Percentiles rank a stretch among this genome's conserved stretches.
Evolutionary conservation across 148 eudicot genomes (phyloP).

Genomic region (Rhododendron simsii): DNA sequence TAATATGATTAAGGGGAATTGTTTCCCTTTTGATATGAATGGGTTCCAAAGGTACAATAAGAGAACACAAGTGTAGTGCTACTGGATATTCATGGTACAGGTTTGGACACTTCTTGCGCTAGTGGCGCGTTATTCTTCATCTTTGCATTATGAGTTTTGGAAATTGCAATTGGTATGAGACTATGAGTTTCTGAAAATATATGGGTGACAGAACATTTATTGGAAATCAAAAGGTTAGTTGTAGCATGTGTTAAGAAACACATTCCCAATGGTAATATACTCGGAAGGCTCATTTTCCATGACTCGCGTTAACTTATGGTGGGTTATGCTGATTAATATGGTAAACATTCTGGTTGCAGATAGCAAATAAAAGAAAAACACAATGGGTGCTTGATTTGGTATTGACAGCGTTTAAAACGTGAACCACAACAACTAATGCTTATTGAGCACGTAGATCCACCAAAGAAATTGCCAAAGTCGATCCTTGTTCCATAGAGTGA

Average conservation of each 20-base stretch:
- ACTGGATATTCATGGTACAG: background rate
- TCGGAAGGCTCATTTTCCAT: background rate
- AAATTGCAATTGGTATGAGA: background rate
- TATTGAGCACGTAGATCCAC: background rate
- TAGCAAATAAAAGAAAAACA: background rate
- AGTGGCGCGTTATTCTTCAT: background rate
- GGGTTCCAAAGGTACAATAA: background rate
- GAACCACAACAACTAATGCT: background rate
- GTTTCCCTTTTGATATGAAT: background rate
- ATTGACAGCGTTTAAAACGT: background rate
- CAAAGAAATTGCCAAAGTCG: background rate
- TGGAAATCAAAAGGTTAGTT: background rate
- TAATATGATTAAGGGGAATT: background rate
- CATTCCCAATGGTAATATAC: background rate
- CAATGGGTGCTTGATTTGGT: background rate
- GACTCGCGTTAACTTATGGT: background rate
- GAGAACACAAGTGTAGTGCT: background rate
- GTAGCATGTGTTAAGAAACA: background rate
- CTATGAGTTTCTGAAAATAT: background rate
- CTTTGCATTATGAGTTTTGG: background rate
- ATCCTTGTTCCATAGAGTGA: background rate
- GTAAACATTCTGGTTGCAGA: background rate
- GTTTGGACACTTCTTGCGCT: background rate
- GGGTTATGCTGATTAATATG: background rate
- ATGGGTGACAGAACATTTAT: background rate